phyloP scores from a whole-genome alignment of 2,329 filamentous ascomycete species.

The Fusarium sp. region DNA sequence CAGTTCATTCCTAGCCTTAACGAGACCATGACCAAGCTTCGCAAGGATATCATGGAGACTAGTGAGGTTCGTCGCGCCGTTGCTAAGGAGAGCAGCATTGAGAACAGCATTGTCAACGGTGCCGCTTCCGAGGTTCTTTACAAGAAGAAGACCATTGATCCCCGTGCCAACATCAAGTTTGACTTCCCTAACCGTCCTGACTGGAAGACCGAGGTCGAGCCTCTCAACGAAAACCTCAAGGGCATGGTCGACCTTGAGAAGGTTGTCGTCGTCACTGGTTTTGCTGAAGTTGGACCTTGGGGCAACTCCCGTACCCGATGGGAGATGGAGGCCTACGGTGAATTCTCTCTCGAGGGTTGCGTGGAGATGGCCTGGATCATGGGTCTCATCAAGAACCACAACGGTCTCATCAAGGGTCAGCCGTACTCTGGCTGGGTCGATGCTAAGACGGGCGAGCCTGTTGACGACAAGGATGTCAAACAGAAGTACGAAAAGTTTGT shows the following conservation, averaged over 20 bases:
- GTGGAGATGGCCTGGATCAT: slow-evolving; percentile 99
- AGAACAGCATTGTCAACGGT: slow-evolving; percentile 97
- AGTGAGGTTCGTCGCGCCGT: slow-evolving; percentile 94
- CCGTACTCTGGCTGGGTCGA: slow-evolving; percentile 98
- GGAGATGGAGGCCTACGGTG: slow-evolving; percentile 98
- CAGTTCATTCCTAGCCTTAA: slow-evolving; percentile 98
- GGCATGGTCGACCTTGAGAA: slow-evolving; percentile 99
- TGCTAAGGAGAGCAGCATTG: slow-evolving; percentile 92
- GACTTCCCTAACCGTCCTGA: slow-evolving; percentile 91
- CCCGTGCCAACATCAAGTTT: slow-evolving; percentile 97
- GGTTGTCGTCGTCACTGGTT: slow-evolving; percentile 96
- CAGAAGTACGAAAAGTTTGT: slow-evolving; percentile 97
- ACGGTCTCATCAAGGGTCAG: slow-evolving; percentile 94
- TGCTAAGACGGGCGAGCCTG: slow-evolving; percentile 89
- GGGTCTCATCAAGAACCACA: slow-evolving; percentile 99
- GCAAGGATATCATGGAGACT: slow-evolving; percentile 93
- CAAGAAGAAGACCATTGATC: slow-evolving; percentile 92
- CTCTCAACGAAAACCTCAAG: slow-evolving; percentile 87
- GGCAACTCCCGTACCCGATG: slow-evolving; percentile 97
- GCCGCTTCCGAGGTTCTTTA: slow-evolving; percentile 91
- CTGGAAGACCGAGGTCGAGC: slow-evolving; percentile 90
- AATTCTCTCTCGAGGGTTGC: slow-evolving; percentile 97
- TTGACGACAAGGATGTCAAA: slow-evolving; percentile 98
- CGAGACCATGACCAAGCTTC: slow-evolving; percentile 89
- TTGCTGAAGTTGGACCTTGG: slow-evolving; percentile 96